Evolutionary conservation across 2,329 filamentous ascomycete genomes (phyloP).

Genomic region (Hypomyces perniciosus): DNA sequence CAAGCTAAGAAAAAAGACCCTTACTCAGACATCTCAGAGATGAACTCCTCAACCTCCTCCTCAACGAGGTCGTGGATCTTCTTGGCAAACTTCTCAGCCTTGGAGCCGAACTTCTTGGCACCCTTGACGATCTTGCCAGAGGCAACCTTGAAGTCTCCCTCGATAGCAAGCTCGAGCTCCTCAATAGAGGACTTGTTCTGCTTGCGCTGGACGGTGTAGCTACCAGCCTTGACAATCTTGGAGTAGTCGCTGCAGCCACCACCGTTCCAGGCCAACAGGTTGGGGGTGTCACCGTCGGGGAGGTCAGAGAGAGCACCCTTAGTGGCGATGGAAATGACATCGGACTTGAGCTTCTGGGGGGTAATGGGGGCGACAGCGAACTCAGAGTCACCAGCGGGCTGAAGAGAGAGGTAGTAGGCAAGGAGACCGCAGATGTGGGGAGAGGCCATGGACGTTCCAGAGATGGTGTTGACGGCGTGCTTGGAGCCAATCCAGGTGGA

Average conservation of each 20-base stretch:
- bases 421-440: conserved; percentile 94
- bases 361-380: conserved; percentile 86
- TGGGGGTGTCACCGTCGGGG: conserved; percentile 72
- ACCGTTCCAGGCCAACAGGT: conserved; percentile 98
- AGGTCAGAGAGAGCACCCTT: conserved; percentile 72
- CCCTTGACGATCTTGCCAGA: conserved; percentile 51
- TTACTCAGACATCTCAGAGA: conserved; percentile 45
- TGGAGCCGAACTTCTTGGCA: conserved; percentile 45
- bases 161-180: conserved; percentile 54
- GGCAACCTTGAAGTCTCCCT: conserved; percentile 55
- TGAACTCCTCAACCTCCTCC: conserved; percentile 54
- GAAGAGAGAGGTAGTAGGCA: conserved; percentile 95
- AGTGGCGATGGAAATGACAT: conserved; percentile 78
- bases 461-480: conserved; percentile 97
- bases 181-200: conserved; percentile 40
- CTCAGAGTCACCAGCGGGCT: conserved; percentile 83
- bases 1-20: conserved; percentile 15
- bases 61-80: conserved; percentile 59
- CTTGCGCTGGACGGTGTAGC: conserved; percentile 53
- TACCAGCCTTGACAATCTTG: conserved; percentile 68
- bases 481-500: conserved; percentile 99
- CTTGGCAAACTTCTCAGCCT: conserved; percentile 56
- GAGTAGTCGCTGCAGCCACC: conserved; percentile 90
- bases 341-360: conserved; percentile 88
- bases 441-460: conserved; percentile 98